Conservation (phyloP, 2,329 filamentous ascomycete species). For the Monilinia fructicola region DNA sequence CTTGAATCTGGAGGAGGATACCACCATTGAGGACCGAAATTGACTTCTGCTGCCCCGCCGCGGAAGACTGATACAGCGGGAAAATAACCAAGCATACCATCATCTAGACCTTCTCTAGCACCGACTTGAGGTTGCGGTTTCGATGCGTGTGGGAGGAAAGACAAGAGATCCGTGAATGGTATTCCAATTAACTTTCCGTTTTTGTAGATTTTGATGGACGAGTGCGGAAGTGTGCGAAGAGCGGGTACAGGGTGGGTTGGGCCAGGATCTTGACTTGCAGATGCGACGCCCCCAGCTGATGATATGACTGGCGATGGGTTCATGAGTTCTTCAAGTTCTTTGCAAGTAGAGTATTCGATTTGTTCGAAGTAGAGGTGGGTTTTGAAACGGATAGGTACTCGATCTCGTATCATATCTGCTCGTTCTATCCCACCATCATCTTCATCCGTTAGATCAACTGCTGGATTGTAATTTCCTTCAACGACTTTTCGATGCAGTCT, state of each 20-base stretch:
- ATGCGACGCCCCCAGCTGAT: conserved; percentile 40
- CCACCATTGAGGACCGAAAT: conserved; percentile 95
- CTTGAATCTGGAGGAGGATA: conserved; percentile 66
- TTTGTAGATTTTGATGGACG: conserved; percentile 86
- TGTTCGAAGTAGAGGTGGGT: conserved; percentile 92
- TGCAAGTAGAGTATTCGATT: conserved; percentile 82
- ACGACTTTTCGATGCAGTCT: conserved; percentile 85
- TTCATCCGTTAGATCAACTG: conserved; percentile 65
- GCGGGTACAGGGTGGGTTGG: conserved; percentile 71
- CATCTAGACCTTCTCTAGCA: conserved; percentile 83
- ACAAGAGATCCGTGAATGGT: conserved; percentile 81
- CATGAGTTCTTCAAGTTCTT: conserved; percentile 83
- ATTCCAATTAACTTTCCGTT: conserved; percentile 86
- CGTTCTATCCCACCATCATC: conserved; percentile 53
- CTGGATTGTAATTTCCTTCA: conserved; percentile 81
- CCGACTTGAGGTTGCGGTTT: conserved; percentile 69
- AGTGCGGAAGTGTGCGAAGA: conserved; percentile 83
- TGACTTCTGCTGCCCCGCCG: conserved; percentile 86
- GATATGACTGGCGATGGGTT: conserved; percentile 60
- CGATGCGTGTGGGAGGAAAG: conserved; percentile 89
- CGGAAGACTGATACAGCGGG: conserved; percentile 90
- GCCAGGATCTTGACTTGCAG: conserved; percentile 56
- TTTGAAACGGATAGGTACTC: conserved; percentile 92
- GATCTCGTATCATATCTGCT: conserved; percentile 87
- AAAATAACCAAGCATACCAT: conserved; percentile 94